Evolutionary conservation across 192 early-diverging fungal genomes (phyloP), one percentile per base, ranked within the genome.

Genomic region (Linnemannia elongata): DNA sequence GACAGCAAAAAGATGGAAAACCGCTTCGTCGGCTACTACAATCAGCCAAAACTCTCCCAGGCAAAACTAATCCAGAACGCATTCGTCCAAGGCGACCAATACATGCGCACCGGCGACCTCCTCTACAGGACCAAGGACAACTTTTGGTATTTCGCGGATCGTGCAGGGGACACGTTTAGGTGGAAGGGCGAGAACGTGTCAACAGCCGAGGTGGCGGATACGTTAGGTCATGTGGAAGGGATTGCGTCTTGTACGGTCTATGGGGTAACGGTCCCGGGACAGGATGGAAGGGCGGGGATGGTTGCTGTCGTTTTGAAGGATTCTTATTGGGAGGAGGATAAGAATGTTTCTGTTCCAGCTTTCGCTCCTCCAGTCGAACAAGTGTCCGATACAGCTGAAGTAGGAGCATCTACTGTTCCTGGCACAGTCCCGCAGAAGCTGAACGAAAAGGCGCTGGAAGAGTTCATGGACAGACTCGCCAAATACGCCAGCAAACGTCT

Each of bases 111-210:
- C 69, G 94, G 94, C 15, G 94, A 95, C 82, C 74, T 94, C 35
- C 77, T 95, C 15, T 86, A 88, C 52, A 57, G 73, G 17, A 89
- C 90, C 68, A 75, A 77, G 22, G 86, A 91, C 36, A 84, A 89
- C 0, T 93, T 89, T 74, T 87, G 89, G 72, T 92, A 90, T 82
- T 94, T 95, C 82, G 88, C 88, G 2, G 93, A 94, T 69, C 90
- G 94, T 22, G 81, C 92, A 22, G 94, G 94, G 17, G 94, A 95
- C 45, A 93, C 94, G 30, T 95, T 94, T 78, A 74, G 94, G 12
- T 94, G 94, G 94, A 93, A 93, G 70, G 86, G 90, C 8, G 91
- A 92, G 77, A 91, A 92, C 66, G 91, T 93, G n/a, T 81, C 88
- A 8, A 89, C 90, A 17, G 82, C 88, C 17, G 93, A 95, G 82